phyloP scores from a whole-genome alignment of 768 basidiomycete species.

The Lactarius psammicola region DNA sequence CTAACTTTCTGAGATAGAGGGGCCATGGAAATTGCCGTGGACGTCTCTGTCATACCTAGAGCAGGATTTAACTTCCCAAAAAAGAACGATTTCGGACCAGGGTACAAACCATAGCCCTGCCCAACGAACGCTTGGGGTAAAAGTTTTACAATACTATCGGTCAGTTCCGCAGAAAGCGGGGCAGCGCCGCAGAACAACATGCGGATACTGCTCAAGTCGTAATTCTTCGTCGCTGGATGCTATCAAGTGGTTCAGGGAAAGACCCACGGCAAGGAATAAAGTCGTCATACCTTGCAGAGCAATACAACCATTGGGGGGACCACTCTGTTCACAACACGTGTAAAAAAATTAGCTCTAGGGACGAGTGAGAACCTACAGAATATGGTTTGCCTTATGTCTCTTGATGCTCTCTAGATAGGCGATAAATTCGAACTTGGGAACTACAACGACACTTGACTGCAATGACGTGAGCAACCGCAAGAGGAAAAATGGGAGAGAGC shows the following conservation, averaged over 20 bases:
- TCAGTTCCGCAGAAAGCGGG: slow-evolving; percentile 38
- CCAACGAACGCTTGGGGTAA: slow-evolving; percentile 57
- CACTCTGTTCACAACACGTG: slow-evolving; percentile 17
- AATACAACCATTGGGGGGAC: slow-evolving; percentile 37
- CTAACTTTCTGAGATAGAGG: slow-evolving; percentile 48
- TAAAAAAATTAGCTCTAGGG: not conserved
- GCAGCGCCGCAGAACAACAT: slow-evolving; percentile 38
- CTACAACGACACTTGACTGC: slow-evolving; percentile 36
- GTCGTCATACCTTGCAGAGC: slow-evolving; percentile 34
- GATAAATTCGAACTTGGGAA: slow-evolving; percentile 37
- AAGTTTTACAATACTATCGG: slow-evolving; percentile 44
- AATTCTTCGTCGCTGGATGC: slow-evolving; percentile 35
- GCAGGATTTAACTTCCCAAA: not conserved
- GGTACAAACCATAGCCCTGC: slow-evolving; percentile 53
- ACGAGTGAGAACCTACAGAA: slow-evolving; percentile 32
- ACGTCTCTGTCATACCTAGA: slow-evolving; percentile 68
- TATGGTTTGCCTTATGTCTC: slow-evolving; percentile 35
- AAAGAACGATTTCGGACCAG: not conserved
- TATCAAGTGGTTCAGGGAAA: slow-evolving; percentile 8
- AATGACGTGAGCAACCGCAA: not conserved
- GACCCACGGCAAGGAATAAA: not conserved
- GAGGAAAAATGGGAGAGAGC: no score
- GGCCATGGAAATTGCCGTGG: slow-evolving; percentile 52
- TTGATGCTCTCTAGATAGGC: slow-evolving; percentile 37
- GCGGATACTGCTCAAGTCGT: slow-evolving; percentile 34